A percentile compares a stretch with the other conserved stretches of the same genome.
Evolutionary conservation across 2,329 filamentous ascomycete species (phyloP).

Genomic region (Colletotrichum siamense): DNA sequence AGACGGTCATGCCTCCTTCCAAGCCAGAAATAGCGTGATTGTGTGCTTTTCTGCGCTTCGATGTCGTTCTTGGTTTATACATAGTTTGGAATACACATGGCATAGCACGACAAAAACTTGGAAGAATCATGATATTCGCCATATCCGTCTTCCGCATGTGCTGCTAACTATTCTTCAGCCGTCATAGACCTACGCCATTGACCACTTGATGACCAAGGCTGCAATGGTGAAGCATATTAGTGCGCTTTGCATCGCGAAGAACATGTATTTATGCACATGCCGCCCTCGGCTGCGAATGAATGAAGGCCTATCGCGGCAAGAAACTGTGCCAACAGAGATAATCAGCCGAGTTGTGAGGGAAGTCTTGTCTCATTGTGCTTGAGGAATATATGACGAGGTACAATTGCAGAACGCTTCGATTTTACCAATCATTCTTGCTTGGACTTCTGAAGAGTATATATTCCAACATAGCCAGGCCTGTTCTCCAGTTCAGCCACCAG

Average conservation of each 20-base stretch:
- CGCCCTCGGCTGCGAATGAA: accelerated
- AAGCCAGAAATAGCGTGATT: no score
- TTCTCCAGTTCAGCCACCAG: accelerated
- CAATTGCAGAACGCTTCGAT: background rate
- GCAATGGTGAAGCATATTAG: background rate
- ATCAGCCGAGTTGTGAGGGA: accelerated
- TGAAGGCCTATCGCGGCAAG: accelerated
- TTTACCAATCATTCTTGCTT: accelerated
- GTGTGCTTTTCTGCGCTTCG: no score
- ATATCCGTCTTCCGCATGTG: background rate
- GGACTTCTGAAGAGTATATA: background rate
- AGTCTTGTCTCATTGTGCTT: accelerated
- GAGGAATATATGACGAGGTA: accelerated
- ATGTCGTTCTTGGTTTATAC: background rate
- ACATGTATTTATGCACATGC: background rate
- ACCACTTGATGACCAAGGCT: no score
- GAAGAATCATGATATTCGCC: accelerated
- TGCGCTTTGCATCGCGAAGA: accelerated
- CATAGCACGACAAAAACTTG: accelerated
- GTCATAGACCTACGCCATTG: background rate
- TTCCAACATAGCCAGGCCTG: background rate
- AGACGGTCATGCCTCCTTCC: no score
- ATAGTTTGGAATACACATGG: accelerated
- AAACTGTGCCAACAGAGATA: accelerated
- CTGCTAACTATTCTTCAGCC: accelerated